Base-by-base conservation (phyloP, 2,329 filamentous ascomycete species). In the Diplocarpon mali region DNA sequence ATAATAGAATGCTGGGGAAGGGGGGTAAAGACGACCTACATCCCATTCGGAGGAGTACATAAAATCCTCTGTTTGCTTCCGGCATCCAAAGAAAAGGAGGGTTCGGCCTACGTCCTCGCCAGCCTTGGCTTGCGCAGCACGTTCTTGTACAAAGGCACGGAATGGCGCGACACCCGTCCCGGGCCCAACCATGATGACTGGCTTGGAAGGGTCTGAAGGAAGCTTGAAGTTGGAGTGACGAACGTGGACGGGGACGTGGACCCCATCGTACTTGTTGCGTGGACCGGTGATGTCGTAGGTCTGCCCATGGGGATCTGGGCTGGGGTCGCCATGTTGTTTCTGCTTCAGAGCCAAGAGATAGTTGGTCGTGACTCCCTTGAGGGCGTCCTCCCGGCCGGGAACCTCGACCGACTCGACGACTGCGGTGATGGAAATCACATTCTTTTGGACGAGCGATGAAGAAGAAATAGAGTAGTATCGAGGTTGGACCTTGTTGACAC, bases 391-490 rank as follows among this genome's bases (percentile, higher is more conserved):
- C 39, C 86, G 81, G 53, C 85, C 85, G 15, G 87, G 80, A 53
- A 94, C 76, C 47, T 77, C 68, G 56, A 88, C 75, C 11, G 82
- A 86, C 64, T 96, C 92, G 47, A 98, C 90, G 34, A 96, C 83
- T 46, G 90, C 90, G 13, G 92, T 98, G 59, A 98, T 84, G 49
- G 92, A 86, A 54, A 98, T 88, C 69, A 88, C 90, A 67, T 94
- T 82, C 63, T 92, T 89, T 63, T 98, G 89, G 13, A 94, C 89
- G 8, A 88, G 65, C 6, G 92, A 95, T 1, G 92, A 96, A 1
- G 93, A 98, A 2, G 92, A 98, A 65, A 98, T 98, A 40, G 93
- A 98, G 71, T 98, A 98, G 73, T 96, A 98, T 40, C 92, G 86
- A 32, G 92, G 90, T 66, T 98, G 92, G 46, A 98, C 79, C 72